Percentiles rank a stretch among this genome's conserved stretches.
Conservation (phyloP, 2,329 filamentous ascomycete species). For the Escovopsis sp. region DNA sequence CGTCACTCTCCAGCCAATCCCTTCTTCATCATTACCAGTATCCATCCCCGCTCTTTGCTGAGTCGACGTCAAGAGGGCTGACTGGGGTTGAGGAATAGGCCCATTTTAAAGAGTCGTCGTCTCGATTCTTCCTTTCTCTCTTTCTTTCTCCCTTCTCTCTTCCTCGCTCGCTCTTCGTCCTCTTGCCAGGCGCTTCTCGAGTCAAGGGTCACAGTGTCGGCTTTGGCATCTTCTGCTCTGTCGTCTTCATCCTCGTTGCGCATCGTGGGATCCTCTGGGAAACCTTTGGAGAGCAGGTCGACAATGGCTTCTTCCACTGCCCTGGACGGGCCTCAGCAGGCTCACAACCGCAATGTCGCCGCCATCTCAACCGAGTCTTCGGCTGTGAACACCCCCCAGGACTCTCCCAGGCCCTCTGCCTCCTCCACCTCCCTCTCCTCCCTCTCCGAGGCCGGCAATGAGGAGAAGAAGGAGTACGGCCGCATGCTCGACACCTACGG, state of each 20-base stretch:
- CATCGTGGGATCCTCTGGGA: no score
- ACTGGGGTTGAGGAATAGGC: no score
- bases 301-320: constrained; percentile 22
- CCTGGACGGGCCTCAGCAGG: constrained; percentile 23
- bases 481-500: constrained; percentile 83
- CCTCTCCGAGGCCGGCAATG: constrained; percentile 48
- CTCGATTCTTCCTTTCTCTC: no score
- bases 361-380: constrained; percentile 40
- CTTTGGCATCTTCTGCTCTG: no score
- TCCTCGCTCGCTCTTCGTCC: no score
- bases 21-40: neutral
- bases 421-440: constrained; percentile 91
- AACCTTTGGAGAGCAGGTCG: no score
- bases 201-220: no score
- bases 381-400: constrained; percentile 40
- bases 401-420: constrained; percentile 47
- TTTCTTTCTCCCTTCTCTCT: no score
- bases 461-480: constrained; percentile 33
- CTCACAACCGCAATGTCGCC: constrained; percentile 33
- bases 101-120: no score
- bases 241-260: no score
- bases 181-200: no score
- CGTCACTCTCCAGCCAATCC: neutral
- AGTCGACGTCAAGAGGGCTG: no score
- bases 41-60: neutral